Conservation (phyloP, 768 basidiomycete genomes). For the Amanita rubescens region DNA sequence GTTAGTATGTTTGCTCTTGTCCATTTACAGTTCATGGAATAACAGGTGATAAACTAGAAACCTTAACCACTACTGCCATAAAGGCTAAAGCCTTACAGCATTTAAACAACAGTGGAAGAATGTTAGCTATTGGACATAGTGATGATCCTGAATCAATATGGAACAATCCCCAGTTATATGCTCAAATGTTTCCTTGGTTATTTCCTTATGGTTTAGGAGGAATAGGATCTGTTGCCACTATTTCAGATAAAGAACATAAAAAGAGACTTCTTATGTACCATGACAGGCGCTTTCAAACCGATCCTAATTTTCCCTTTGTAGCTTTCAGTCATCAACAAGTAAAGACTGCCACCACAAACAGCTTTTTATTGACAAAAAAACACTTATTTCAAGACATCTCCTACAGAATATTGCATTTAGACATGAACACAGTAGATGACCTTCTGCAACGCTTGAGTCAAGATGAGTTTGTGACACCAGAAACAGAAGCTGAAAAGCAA, state of each 20-base stretch:
- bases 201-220: no score
- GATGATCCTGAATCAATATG: conserved; percentile 22
- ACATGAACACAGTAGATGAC: conserved; percentile 8
- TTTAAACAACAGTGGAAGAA: conserved; percentile 17
- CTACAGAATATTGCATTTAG: conserved; percentile 8
- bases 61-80: conserved; percentile 11
- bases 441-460: conserved; percentile 12
- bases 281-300: conserved; percentile 29
- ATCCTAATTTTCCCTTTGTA: conserved; percentile 23
- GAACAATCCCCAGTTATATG: conserved; percentile 28
- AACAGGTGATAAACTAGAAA: conserved; percentile 16
- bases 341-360: conserved; percentile 2
- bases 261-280: conserved; percentile 23
- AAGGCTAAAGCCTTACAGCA: conserved; percentile 21
- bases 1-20: conserved; percentile 12
- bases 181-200: no score
- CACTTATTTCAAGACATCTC: conserved; percentile 13
- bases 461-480: neutral
- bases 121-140: conserved; percentile 23
- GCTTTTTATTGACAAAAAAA: conserved; percentile 15
- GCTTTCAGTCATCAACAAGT: conserved; percentile 25
- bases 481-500: conserved; percentile 1
- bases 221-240: conserved; percentile 7
- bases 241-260: conserved; percentile 17
- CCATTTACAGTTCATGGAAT: conserved; percentile 22